Evolutionary conservation across 768 basidiomycete species (phyloP).

Genomic region (Boletellus ananas): DNA sequence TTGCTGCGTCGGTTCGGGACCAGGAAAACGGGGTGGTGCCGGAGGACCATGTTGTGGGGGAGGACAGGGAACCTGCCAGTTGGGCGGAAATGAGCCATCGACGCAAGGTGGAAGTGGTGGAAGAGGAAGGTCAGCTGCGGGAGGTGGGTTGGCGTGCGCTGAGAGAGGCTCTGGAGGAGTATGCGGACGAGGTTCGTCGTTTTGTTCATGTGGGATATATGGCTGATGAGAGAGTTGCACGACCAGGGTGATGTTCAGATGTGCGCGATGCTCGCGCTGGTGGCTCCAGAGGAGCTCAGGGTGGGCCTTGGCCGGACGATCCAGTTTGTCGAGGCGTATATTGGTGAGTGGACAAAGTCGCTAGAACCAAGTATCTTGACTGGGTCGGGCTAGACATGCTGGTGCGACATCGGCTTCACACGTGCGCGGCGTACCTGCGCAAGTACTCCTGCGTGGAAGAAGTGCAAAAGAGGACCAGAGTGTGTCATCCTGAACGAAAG

Average conservation of each 20-base stretch:
- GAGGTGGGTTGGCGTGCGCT: conserved; percentile 57
- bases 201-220: too few species aligned
- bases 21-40: conserved; percentile 28
- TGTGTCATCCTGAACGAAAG: conserved; percentile 25
- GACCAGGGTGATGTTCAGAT: conserved; percentile 74
- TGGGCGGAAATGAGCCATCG: conserved; percentile 28
- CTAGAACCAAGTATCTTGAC: neutral
- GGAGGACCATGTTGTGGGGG: conserved; percentile 21
- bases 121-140: conserved; percentile 49
- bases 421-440: conserved; percentile 71
- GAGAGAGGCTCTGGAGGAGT: conserved; percentile 53
- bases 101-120: conserved; percentile 28
- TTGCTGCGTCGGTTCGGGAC: conserved; percentile 47
- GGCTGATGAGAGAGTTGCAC: conserved; percentile 1
- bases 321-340: conserved; percentile 66
- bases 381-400: conserved; percentile 49
- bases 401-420: conserved; percentile 55
- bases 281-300: conserved; percentile 57
- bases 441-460: conserved; percentile 55
- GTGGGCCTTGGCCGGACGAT: conserved; percentile 42
- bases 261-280: conserved; percentile 66
- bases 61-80: conserved; percentile 24
- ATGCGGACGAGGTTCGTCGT: conserved; percentile 53
- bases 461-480: conserved; percentile 51
- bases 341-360: conserved; percentile 46